phyloP scores from a whole-genome alignment of 352 stramenopile species.

The Achlya hypogyna region DNA sequence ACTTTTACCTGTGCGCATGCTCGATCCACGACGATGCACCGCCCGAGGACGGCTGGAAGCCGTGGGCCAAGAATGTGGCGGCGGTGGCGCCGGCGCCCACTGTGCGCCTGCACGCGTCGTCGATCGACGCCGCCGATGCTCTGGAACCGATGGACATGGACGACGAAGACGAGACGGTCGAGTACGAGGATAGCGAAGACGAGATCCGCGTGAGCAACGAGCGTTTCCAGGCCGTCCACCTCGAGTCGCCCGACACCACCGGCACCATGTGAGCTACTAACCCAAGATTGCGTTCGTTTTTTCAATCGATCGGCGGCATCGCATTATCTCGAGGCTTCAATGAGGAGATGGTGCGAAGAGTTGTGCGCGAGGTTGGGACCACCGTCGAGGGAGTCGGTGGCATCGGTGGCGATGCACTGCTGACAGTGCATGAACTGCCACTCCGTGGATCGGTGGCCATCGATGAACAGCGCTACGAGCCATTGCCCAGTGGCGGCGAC shows the following conservation, averaged over 20 bases:
- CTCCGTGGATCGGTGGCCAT: too few species aligned
- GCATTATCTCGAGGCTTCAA: too few species aligned
- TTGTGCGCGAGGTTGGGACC: too few species aligned
- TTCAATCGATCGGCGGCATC: too few species aligned
- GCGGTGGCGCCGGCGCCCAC: constrained; percentile 45
- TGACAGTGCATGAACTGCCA: too few species aligned
- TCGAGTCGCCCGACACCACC: constrained; percentile 32
- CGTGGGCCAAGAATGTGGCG: constrained; percentile 85
- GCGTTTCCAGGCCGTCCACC: constrained; percentile 79
- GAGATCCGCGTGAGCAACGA: constrained; percentile 86
- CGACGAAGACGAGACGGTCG: constrained; percentile 72
- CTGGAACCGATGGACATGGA: constrained; percentile 43
- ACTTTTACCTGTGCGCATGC: constrained; percentile 81
- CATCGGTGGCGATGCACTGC: too few species aligned
- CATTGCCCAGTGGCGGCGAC: too few species aligned
- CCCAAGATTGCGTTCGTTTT: not conserved
- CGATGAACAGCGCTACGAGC: too few species aligned
- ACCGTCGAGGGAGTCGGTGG: too few species aligned
- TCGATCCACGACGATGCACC: constrained; percentile 73
- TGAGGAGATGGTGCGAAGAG: too few species aligned
- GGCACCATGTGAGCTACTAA: not conserved
- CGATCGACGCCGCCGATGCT: constrained; percentile 24
- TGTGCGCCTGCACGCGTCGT: constrained; percentile 63
- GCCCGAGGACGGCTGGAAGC: constrained; percentile 71
- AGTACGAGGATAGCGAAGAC: constrained; percentile 86